Percentiles rank a stretch among this genome's conserved stretches.
These are phyloP conservation scores for Acanthamoeba triangularis DNA, from an alignment of 208 protist genomes.

Conservation along the genomic window DNA sequence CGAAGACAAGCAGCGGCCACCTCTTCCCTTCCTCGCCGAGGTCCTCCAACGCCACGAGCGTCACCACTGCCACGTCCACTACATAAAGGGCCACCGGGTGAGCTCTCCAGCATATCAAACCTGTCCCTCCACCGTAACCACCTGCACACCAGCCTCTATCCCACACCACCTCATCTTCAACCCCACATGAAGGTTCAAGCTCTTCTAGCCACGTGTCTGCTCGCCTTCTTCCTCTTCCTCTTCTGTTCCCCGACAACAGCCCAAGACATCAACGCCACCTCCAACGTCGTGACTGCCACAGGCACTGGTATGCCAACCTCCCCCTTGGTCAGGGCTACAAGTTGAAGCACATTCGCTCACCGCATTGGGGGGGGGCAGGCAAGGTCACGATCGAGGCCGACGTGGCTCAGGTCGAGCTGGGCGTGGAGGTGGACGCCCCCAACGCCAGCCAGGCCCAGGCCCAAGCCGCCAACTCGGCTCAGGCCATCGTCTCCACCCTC, in stretches of 20 bases:
- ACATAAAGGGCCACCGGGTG: background rate
- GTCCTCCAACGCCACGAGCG: too few species aligned
- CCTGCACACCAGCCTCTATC: background rate
- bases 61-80: background rate
- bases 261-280: background rate
- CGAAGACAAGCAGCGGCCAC: background rate
- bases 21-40: background rate
- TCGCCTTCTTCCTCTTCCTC: background rate
- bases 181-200: background rate
- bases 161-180: too few species aligned
- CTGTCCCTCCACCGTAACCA: background rate
- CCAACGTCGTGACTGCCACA: background rate
- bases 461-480: background rate
- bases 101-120: too few species aligned
- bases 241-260: background rate
- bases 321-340: background rate
- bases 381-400: slow-evolving; percentile 1
- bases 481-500: slow-evolving; percentile 20
- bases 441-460: slow-evolving; percentile 41
- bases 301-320: background rate
- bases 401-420: slow-evolving; percentile 29
- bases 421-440: slow-evolving; percentile 49
- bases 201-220: background rate
- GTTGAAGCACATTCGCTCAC: background rate
- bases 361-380: background rate